Conservation (phyloP, 192 early-diverging fungal species). For the Coemansia sp. region DNA sequence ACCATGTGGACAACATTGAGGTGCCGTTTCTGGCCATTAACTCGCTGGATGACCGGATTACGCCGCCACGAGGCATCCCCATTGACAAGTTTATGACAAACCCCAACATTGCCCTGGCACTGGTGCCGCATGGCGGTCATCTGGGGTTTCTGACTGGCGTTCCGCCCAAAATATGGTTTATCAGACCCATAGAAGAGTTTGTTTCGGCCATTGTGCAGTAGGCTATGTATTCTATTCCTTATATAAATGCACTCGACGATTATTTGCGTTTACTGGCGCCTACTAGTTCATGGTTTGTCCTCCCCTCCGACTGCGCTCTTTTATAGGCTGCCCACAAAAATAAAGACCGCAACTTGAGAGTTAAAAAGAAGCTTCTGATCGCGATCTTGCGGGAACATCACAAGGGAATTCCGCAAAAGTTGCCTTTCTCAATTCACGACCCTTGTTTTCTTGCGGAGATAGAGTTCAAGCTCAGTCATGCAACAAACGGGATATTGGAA, state of each 20-base stretch:
- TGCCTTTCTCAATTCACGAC: background rate
- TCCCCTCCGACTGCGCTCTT: background rate
- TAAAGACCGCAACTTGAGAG: background rate
- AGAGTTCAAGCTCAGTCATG: background rate
- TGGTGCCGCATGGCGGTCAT: constrained; percentile 84
- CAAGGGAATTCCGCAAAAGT: constrained; percentile 5
- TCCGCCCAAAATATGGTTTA: constrained; percentile 58
- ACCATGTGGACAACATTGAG: constrained; percentile 60
- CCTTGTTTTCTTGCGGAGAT: constrained; percentile 5
- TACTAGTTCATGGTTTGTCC: too few relatives aligned
- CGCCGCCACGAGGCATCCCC: constrained; percentile 66
- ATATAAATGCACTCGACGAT: background rate
- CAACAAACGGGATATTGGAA: background rate
- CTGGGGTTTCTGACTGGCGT: constrained; percentile 71
- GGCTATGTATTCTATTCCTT: background rate
- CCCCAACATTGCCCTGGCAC: constrained; percentile 73
- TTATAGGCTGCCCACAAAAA: background rate
- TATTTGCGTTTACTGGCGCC: background rate
- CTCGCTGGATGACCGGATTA: constrained; percentile 84
- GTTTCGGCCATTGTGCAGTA: constrained; percentile 55
- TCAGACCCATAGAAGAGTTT: constrained; percentile 67
- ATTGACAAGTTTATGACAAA: constrained; percentile 68
- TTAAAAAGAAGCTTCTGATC: background rate
- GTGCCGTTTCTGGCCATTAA: constrained; percentile 81
- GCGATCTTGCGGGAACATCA: background rate